Percentiles rank a stretch among this genome's conserved stretches.
These are phyloP conservation scores for Vitis rupestris DNA, from an alignment of 164 flowering plant species.

Conservation along the genomic window DNA sequence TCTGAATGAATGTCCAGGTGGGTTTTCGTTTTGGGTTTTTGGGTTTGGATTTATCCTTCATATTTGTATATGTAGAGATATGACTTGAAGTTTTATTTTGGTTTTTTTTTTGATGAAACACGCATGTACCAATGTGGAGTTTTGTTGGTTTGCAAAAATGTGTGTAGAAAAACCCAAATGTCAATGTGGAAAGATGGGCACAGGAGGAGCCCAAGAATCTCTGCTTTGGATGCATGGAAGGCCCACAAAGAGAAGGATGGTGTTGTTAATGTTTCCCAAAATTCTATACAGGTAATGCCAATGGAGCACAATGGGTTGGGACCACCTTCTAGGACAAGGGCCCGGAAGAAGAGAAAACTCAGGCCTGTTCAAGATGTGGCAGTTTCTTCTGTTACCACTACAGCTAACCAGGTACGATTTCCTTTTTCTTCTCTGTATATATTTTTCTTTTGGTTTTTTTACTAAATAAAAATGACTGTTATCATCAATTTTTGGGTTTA, in stretches of 20 bases:
- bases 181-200: slow-evolving; percentile 27
- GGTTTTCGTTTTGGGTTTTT: slow-evolving; percentile 6
- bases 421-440: not conserved
- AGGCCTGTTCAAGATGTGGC: slow-evolving; percentile 21
- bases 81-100: too few relatives aligned
- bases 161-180: slow-evolving; percentile 20
- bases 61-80: not conserved
- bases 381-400: slow-evolving; percentile 1
- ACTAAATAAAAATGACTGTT: too few relatives aligned
- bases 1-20: slow-evolving; percentile 25
- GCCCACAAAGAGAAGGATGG: slow-evolving; percentile 14
- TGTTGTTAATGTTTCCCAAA: not conserved
- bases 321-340: slow-evolving; percentile 24
- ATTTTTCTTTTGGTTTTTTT: not conserved
- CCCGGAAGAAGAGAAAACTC: slow-evolving; percentile 22
- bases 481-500: too few relatives aligned
- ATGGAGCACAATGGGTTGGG: slow-evolving; percentile 2
- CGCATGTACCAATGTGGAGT: slow-evolving; percentile 9
- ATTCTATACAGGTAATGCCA: not conserved
- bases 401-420: slow-evolving; percentile 4
- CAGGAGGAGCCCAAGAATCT: slow-evolving; percentile 43
- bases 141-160: not conserved
- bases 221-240: slow-evolving; percentile 20
- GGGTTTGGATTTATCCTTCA: too few relatives aligned
- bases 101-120: not conserved